These are phyloP conservation scores for Leonotis leonurus DNA, from an alignment of 257 asterid species.

Conservation along the genomic window DNA sequence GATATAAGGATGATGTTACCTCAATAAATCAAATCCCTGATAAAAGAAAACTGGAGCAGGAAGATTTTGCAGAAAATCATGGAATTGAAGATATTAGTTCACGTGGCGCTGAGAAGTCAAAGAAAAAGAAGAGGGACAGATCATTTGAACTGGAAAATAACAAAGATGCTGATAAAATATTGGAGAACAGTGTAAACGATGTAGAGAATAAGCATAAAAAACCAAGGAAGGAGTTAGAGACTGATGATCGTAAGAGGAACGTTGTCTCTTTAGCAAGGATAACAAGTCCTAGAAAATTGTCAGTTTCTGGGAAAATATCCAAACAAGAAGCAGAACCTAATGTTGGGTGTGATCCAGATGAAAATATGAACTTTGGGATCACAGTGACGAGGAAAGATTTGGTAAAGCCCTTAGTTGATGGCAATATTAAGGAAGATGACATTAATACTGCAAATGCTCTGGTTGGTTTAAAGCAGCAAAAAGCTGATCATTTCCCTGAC, in stretches of 20 bases:
- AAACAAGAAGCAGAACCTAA: constrained; percentile 8
- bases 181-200: constrained; percentile 4
- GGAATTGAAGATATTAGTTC: too few relatives aligned
- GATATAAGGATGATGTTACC: constrained; percentile 21
- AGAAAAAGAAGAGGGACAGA: constrained; percentile 25
- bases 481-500: constrained; percentile 3
- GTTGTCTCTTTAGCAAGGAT: constrained; percentile 15
- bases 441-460: background rate
- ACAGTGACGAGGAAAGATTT: background rate
- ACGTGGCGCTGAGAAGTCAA: too few relatives aligned
- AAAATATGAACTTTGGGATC: background rate
- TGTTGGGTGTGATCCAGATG: background rate
- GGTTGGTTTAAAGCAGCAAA: too few relatives aligned
- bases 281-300: constrained; percentile 36
- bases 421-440: background rate
- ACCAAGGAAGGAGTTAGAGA: constrained; percentile 17
- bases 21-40: constrained; percentile 16
- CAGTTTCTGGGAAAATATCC: background rate
- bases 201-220: constrained; percentile 24
- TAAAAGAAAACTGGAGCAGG: constrained; percentile 17
- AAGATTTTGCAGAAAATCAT: constrained; percentile 19
- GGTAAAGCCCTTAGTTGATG: constrained; percentile 15
- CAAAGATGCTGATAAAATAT: constrained; percentile 1
- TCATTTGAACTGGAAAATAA: background rate
- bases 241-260: background rate